Evolutionary conservation across 2,329 filamentous ascomycete genomes (phyloP), one percentile per base, ranked within the genome.

Genomic region (Magnaporthales sp.): DNA sequence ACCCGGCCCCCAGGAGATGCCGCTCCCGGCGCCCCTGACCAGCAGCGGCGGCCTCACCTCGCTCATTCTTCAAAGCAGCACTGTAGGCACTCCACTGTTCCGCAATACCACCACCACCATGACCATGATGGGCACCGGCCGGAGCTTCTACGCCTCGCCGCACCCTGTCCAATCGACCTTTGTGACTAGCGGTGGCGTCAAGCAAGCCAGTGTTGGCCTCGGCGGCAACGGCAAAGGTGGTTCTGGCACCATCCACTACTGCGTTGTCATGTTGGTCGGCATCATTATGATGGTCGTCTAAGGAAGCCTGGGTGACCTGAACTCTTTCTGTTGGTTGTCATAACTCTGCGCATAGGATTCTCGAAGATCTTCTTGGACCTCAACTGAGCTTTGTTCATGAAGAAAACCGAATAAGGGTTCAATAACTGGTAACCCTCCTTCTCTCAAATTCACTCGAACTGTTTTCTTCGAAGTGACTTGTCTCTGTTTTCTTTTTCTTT

Each of bases 221-320:
- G 74, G 73, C 67, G 73, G 72, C 66, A 76, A 72, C 64, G 72
- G 73, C 67, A 72, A 72, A 22, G 71, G 74, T 66, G 73, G 74
- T 65, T 71, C 72, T 24, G 73, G 75, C 68, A 74, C 75, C 66
- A 71, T 79, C 29, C 73, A 74, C 22, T 67, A 64, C 56, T 77
- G 75, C 68, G 70, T 73, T 51, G 70, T 79, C 69, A 75, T 80
- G 75, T 70, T 79, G 65, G 67, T 78, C 51, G 75, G 75, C 13
- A 71, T 71, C 62, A 69, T 77, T 64, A 73, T 76, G 72, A 73
- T 77, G 54, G 67, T 75, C 62, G 68, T 78, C 66, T 80, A 73
- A 73, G 38, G 38, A 19, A 2, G 2, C 38, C n/a, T n/a, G n/a
- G 15, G 38, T 46, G 15, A 46, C 38, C 15, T 6, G 15, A 46